These are phyloP conservation scores for Anthracocystis walkeri DNA, from an alignment of 1,284 basidiomycete species.

Conservation along the genomic window DNA sequence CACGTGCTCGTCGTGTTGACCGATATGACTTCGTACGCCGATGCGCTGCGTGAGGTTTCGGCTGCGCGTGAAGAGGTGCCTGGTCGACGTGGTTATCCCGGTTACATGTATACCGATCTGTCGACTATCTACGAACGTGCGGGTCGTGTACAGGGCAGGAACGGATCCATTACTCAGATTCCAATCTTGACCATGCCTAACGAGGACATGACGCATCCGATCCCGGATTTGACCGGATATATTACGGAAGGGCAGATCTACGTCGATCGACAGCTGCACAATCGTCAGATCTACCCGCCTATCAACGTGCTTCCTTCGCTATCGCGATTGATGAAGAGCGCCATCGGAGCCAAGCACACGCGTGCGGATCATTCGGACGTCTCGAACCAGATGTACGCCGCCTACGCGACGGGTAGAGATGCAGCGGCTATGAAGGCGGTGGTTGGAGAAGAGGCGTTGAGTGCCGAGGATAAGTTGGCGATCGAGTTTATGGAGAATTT, in stretches of 20 bases:
- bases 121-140: slow-evolving; percentile 99
- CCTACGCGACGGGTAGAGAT: slow-evolving; percentile 79
- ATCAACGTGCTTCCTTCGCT: slow-evolving; percentile 99
- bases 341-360: slow-evolving; percentile 96
- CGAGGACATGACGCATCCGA: slow-evolving; percentile 99
- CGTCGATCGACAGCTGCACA: slow-evolving; percentile 89
- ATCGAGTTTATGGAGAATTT: slow-evolving; percentile 68
- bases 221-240: slow-evolving; percentile 98
- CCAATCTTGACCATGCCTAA: slow-evolving; percentile 99
- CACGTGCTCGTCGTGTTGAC: slow-evolving; percentile 99
- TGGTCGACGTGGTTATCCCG: slow-evolving; percentile 97
- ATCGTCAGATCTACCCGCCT: slow-evolving; percentile 97
- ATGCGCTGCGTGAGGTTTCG: slow-evolving; percentile 92
- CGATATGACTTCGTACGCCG: slow-evolving; percentile 98
- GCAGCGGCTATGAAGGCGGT: slow-evolving; percentile 99
- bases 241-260: slow-evolving; percentile 99
- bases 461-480: slow-evolving; percentile 78
- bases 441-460: slow-evolving; percentile 97
- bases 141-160: slow-evolving; percentile 95
- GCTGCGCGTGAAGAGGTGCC: slow-evolving; percentile 99
- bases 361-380: slow-evolving; percentile 99
- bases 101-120: slow-evolving; percentile 81
- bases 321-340: slow-evolving; percentile 99
- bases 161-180: slow-evolving; percentile 99
- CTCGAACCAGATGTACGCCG: slow-evolving; percentile 73